Evolutionary conservation across 768 basidiomycete species (phyloP).

Genomic region (Mycena albidolilacea): DNA sequence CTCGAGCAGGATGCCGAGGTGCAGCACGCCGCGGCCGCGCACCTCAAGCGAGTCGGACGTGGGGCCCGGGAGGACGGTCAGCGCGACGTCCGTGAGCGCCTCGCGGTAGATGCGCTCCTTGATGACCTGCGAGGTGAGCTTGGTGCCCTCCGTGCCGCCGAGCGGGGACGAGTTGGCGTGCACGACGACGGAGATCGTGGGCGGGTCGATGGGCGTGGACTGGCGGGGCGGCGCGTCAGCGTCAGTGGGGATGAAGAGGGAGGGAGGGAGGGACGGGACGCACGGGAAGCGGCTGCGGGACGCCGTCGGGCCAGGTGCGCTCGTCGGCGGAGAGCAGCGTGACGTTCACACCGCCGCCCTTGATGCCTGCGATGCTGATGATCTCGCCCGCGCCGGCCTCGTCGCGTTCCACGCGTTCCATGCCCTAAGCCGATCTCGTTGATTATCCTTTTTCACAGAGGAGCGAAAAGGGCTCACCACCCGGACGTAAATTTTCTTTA

Average conservation of each 20-base stretch:
- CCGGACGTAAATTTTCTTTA: constrained; percentile 57
- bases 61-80: constrained; percentile 64
- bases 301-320: constrained; percentile 54
- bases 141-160: constrained; percentile 61
- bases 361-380: constrained; percentile 64
- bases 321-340: constrained; percentile 61
- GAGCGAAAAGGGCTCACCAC: constrained; percentile 7
- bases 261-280: constrained; percentile 29
- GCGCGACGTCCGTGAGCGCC: constrained; percentile 66
- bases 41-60: constrained; percentile 66
- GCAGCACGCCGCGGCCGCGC: constrained; percentile 64
- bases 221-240: not conserved
- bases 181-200: constrained; percentile 64
- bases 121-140: constrained; percentile 65
- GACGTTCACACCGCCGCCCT: constrained; percentile 62
- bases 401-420: constrained; percentile 60
- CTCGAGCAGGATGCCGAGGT: constrained; percentile 67
- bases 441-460: constrained; percentile 41
- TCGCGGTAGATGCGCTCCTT: constrained; percentile 65
- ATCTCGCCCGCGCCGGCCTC: constrained; percentile 65
- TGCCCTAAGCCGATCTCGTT: constrained; percentile 41
- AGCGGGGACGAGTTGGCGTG: constrained; percentile 65
- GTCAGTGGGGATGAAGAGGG: not conserved
- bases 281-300: constrained; percentile 58
- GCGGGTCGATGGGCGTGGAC: constrained; percentile 66